phyloP scores from a whole-genome alignment of 352 stramenopile genomes.

The Phytophthora tubulina region DNA sequence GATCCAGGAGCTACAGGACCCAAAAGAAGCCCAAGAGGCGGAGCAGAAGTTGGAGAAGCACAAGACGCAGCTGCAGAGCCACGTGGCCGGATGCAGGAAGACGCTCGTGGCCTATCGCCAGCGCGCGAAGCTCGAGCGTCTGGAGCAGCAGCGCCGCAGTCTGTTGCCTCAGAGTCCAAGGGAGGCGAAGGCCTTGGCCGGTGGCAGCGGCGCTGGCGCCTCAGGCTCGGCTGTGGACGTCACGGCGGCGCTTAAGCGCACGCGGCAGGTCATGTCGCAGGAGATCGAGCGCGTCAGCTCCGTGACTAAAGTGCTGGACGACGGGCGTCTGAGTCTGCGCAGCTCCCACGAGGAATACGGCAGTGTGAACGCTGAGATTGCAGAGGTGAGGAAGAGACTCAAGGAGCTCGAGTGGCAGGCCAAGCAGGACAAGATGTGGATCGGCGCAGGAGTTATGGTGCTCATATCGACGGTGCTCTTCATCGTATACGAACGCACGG shows the following conservation, averaged over 20 bases:
- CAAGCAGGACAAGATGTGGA: constrained; percentile 83
- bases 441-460: constrained; percentile 68
- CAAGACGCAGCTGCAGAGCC: constrained; percentile 46
- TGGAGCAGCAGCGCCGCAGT: constrained; percentile 59
- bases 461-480: constrained; percentile 72
- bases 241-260: constrained; percentile 73
- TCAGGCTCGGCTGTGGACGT: constrained; percentile 63
- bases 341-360: constrained; percentile 74
- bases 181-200: constrained; percentile 11
- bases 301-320: constrained; percentile 74
- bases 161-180: constrained; percentile 49
- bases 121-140: constrained; percentile 64
- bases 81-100: constrained; percentile 59
- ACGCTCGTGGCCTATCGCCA: constrained; percentile 71
- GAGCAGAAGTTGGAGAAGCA: constrained; percentile 43
- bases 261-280: constrained; percentile 72
- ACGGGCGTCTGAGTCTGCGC: constrained; percentile 63
- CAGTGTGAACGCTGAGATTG: constrained; percentile 66
- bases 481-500: constrained; percentile 83
- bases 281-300: constrained; percentile 76
- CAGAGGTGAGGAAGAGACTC: constrained; percentile 64
- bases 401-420: constrained; percentile 79
- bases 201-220: background rate
- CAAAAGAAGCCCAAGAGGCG: constrained; percentile 34
- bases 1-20: constrained; percentile 50